A percentile compares a stretch with the other conserved stretches of the same genome.
phyloP scores from a whole-genome alignment of 2,329 filamentous ascomycete genomes.

The Botrytis byssoidea region DNA sequence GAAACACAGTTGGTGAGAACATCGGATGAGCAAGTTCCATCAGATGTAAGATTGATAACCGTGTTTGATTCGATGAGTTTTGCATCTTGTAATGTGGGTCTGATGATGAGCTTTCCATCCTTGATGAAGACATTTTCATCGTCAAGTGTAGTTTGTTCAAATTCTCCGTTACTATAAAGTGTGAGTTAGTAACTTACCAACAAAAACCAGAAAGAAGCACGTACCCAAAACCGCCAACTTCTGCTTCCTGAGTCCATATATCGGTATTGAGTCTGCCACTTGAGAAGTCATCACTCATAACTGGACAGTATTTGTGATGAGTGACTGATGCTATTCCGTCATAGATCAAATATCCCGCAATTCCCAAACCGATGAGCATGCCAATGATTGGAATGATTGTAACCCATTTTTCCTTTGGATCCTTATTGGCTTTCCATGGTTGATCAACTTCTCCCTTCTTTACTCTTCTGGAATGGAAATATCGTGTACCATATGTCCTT shows the following conservation, averaged over 20 bases:
- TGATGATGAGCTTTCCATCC: conserved; percentile 69
- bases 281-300: conserved; percentile 51
- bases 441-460: conserved; percentile 71
- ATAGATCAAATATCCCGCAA: conserved; percentile 72
- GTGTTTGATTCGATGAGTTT: conserved; percentile 63
- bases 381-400: conserved; percentile 76
- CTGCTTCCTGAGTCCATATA: conserved; percentile 52
- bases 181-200: neutral
- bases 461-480: conserved; percentile 49
- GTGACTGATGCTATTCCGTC: conserved; percentile 71
- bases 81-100: conserved; percentile 72
- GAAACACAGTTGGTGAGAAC: conserved; percentile 62
- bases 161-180: conserved; percentile 68
- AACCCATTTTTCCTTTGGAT: conserved; percentile 82
- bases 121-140: conserved; percentile 75
- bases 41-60: conserved; percentile 64
- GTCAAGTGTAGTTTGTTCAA: conserved; percentile 69
- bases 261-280: conserved; percentile 48
- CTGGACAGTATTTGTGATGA: conserved; percentile 62
- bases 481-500: conserved; percentile 27
- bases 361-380: conserved; percentile 63
- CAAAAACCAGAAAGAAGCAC: conserved; percentile 57
- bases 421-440: conserved; percentile 71
- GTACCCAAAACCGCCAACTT: conserved; percentile 43
- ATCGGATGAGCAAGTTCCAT: conserved; percentile 67